A percentile compares a stretch with the other conserved stretches of the same genome.
Conservation (phyloP, 169 alveolate species). For the Eimeria maxima region DNA sequence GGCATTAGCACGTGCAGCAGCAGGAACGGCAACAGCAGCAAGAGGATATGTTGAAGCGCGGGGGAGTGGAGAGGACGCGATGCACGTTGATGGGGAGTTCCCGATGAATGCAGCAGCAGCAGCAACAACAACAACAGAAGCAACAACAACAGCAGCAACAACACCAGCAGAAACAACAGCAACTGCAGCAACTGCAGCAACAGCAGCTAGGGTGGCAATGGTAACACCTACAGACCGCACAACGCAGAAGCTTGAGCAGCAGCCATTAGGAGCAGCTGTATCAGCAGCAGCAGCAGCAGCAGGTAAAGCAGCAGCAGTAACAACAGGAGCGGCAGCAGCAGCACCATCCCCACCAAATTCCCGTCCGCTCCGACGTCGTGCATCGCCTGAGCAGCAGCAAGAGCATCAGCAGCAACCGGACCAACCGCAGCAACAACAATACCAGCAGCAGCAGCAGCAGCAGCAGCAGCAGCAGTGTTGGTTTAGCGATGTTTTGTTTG, state of each 20-base stretch:
- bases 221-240: not conserved
- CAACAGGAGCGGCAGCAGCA: constrained; percentile 22
- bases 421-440: not conserved
- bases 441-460: constrained; percentile 44
- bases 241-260: too few relatives aligned
- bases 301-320: not conserved
- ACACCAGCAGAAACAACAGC: constrained; percentile 8
- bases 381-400: not conserved
- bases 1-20: not conserved
- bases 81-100: not conserved
- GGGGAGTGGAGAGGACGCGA: not conserved
- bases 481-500: constrained; percentile 59
- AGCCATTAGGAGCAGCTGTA: not conserved
- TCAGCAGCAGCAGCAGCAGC: not conserved
- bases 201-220: not conserved
- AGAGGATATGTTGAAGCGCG: not conserved
- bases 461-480: constrained; percentile 73
- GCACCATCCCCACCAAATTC: not conserved
- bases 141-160: not conserved
- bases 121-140: not conserved
- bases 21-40: not conserved
- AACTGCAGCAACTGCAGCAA: not conserved
- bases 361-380: not conserved
- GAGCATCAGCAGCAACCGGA: not conserved
- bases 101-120: not conserved